phyloP scores from a whole-genome alignment of 2,329 filamentous ascomycete genomes.

The Fusarium sp. region DNA sequence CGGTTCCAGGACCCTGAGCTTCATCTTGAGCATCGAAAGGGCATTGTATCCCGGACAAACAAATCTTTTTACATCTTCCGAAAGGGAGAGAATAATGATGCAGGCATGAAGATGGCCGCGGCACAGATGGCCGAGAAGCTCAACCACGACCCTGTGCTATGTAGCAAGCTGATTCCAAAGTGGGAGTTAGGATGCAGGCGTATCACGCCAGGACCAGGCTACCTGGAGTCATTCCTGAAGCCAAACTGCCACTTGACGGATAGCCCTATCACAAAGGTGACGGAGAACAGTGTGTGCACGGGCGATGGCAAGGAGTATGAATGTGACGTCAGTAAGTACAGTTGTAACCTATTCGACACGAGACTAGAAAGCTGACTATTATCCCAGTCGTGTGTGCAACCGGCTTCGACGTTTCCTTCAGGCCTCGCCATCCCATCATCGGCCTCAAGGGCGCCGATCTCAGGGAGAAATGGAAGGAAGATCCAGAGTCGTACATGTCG shows the following conservation, averaged over 20 bases:
- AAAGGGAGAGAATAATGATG: conserved; percentile 38
- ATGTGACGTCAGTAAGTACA: conserved; percentile 38
- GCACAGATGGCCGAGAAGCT: conserved; percentile 41
- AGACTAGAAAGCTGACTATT: neutral
- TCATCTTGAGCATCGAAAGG: conserved; percentile 63
- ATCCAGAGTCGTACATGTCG: conserved; percentile 46
- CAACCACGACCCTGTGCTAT: conserved; percentile 35
- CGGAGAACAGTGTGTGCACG: conserved; percentile 30
- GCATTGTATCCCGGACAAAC: conserved; percentile 42
- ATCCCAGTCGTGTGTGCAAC: conserved; percentile 64
- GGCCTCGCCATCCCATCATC: conserved; percentile 62
- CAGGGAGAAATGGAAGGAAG: conserved; percentile 63
- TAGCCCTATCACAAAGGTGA: conserved; percentile 34
- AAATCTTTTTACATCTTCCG: conserved; percentile 52
- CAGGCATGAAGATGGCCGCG: conserved; percentile 36
- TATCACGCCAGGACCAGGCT: conserved; percentile 38
- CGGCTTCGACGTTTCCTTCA: conserved; percentile 66
- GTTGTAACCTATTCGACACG: neutral
- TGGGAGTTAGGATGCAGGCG: conserved; percentile 39
- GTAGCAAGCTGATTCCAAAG: conserved; percentile 37
- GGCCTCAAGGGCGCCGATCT: conserved; percentile 61
- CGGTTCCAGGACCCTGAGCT: conserved; percentile 64
- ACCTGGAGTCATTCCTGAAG: conserved; percentile 35
- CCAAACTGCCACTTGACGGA: conserved; percentile 37
- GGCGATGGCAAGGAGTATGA: conserved; percentile 36